Evolutionary conservation across 805 yeast genomes (phyloP).

Genomic region (Debaryomyces hansenii): DNA sequence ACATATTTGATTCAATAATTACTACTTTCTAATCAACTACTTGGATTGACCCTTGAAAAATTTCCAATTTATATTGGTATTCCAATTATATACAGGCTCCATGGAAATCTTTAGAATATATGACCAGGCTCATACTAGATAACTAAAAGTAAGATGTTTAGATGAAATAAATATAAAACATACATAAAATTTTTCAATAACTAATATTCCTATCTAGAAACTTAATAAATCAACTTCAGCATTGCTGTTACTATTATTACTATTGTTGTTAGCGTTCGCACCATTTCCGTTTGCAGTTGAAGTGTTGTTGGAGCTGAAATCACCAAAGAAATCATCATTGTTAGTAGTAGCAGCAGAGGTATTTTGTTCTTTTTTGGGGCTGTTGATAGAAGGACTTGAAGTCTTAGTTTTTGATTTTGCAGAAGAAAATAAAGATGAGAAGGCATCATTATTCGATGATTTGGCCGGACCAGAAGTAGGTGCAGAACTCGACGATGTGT

Average conservation of each 20-base stretch:
- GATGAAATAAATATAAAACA: not conserved
- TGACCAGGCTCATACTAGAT: not conserved
- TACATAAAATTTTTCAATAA: not conserved
- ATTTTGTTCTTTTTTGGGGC: not conserved
- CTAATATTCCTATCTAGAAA: slow-evolving; percentile 24
- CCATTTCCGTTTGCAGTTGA: slow-evolving; percentile 8
- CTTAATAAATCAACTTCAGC: slow-evolving; percentile 54
- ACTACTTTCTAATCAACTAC: not conserved
- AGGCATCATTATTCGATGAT: slow-evolving; percentile 57
- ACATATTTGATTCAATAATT: slow-evolving; percentile 11
- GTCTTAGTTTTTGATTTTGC: slow-evolving; percentile 53
- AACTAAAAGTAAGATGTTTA: not conserved
- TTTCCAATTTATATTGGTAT: not conserved
- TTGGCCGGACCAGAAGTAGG: slow-evolving; percentile 42
- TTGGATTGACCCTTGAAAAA: not conserved
- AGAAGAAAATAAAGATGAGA: slow-evolving; percentile 64
- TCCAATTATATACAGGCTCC: not conserved
- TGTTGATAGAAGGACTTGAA: slow-evolving; percentile 11
- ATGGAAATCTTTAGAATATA: not conserved
- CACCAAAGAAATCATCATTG: slow-evolving; percentile 32
- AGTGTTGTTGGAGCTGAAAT: slow-evolving; percentile 24
- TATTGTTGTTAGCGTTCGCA: slow-evolving; percentile 9
- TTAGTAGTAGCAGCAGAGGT: not conserved
- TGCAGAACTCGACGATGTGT: slow-evolving; percentile 29
- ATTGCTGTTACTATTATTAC: slow-evolving; percentile 12